Evolutionary conservation across 192 early-diverging fungal genomes (phyloP), one percentile per base, ranked within the genome.

Genomic region (Coemansia sp.): DNA sequence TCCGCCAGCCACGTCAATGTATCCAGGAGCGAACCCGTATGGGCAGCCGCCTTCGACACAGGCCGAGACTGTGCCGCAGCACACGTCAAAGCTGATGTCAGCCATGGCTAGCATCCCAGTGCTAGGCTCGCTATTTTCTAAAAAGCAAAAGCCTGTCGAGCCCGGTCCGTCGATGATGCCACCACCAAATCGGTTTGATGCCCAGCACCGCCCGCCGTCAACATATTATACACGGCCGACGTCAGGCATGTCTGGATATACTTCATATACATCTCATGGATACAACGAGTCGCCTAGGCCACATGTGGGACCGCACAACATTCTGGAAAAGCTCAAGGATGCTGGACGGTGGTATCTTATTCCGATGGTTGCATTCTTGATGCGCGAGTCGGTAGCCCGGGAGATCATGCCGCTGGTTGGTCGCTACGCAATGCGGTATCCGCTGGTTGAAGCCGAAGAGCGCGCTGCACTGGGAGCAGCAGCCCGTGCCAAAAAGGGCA

Each of bases 401-500:
- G 56, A 62, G 8, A 48, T 75, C 25, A 32, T 10, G 37, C 73
- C 78, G 10, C 57, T 81, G 19, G 59, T 75, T 0, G 78, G 78
- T 0, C 66, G 78, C 3, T 81, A 81, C 23, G 78, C 78, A 6
- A 41, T 73, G 19, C 62, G 50, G 29, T 81, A 81, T 43, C 78
- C 78, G 27, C 45, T 81, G 49, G 66, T 81, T 3, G 78, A 81
- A 32, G 62, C 69, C 2, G 69, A 73, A 11, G 75, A 78, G 53
- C 29, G 50, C 0, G 73, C 72, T 0, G 69, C 69, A 0, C 37
- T 61, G 3, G 29, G 64, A 10, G 52, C 17, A 32, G 55, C 67
- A 0, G 63, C 63, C 0, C 60, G 57, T 14, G 59, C 25, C 22
- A 55, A 45, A 25, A 55, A 56, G 63, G 60, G 56, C 55, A 51